These are phyloP conservation scores for Leptographium radiaticola DNA, from an alignment of 2,329 filamentous ascomycete genomes.

Conservation along the genomic window DNA sequence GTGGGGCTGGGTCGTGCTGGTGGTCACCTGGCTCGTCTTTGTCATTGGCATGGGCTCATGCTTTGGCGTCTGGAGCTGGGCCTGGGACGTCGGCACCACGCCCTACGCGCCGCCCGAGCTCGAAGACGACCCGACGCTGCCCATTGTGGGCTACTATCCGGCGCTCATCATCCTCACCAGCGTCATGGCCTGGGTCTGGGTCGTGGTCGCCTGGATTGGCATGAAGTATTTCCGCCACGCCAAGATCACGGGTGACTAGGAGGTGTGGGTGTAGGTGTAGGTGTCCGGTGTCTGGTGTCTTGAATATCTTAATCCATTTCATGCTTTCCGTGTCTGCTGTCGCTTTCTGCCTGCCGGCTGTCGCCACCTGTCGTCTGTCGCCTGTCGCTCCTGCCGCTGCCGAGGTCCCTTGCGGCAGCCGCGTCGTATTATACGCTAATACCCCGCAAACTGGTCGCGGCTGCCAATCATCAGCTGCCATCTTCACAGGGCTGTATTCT, in stretches of 20 bases:
- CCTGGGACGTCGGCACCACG: constrained; percentile 95
- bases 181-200: constrained; percentile 99
- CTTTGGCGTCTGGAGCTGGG: constrained; percentile 93
- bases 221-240: constrained; percentile 99
- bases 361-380: background rate
- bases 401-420: background rate
- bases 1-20: constrained; percentile 93
- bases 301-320: too few relatives aligned
- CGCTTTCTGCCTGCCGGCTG: too few relatives aligned
- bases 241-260: constrained; percentile 60
- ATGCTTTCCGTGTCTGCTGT: background rate
- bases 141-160: constrained; percentile 95
- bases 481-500: too few relatives aligned
- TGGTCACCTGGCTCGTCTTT: constrained; percentile 90
- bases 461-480: background rate
- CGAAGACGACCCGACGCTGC: constrained; percentile 86
- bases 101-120: constrained; percentile 91
- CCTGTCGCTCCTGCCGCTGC: background rate
- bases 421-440: background rate
- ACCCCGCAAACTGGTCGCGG: background rate
- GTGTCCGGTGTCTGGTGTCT: too few relatives aligned
- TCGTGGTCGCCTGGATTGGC: constrained; percentile 90
- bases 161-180: constrained; percentile 83
- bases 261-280: background rate
- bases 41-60: constrained; percentile 95